phyloP scores from a whole-genome alignment of 2,329 filamentous ascomycete genomes.

The Fusarium gaditjirri region DNA sequence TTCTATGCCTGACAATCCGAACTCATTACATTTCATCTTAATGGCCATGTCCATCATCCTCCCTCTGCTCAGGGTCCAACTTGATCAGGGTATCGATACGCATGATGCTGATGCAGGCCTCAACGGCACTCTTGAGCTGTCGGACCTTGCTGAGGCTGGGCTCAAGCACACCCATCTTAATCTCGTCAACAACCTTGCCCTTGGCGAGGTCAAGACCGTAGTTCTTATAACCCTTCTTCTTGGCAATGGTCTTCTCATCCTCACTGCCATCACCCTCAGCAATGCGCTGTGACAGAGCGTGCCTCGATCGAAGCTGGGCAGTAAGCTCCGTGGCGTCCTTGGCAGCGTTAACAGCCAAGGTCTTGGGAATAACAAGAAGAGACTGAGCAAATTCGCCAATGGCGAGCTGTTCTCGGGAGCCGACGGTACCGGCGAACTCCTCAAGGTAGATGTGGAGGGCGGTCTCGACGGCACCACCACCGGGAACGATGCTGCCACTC shows the following conservation, averaged over 20 bases:
- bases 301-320: conserved; percentile 91
- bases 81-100: conserved; percentile 99
- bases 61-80: conserved; percentile 85
- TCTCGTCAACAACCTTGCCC: conserved; percentile 90
- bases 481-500: conserved; percentile 95
- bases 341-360: conserved; percentile 94
- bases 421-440: conserved; percentile 97
- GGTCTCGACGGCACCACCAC: conserved; percentile 97
- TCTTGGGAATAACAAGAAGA: conserved; percentile 94
- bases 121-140: conserved; percentile 97
- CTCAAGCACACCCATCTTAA: conserved; percentile 96
- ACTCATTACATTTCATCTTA: conserved; percentile 53
- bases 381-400: conserved; percentile 98
- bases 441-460: conserved; percentile 98
- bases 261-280: conserved; percentile 85
- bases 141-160: conserved; percentile 98
- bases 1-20: conserved; percentile 40
- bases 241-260: conserved; percentile 88
- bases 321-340: conserved; percentile 96
- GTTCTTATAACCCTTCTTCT: conserved; percentile 98
- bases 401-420: conserved; percentile 95
- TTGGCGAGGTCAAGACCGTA: conserved; percentile 92
- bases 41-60: conserved; percentile 86
- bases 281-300: conserved; percentile 92
- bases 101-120: conserved; percentile 99